These are phyloP conservation scores for Sarocladiaceae sp. DNA, from an alignment of 2,329 filamentous ascomycete genomes.

Conservation along the genomic window DNA sequence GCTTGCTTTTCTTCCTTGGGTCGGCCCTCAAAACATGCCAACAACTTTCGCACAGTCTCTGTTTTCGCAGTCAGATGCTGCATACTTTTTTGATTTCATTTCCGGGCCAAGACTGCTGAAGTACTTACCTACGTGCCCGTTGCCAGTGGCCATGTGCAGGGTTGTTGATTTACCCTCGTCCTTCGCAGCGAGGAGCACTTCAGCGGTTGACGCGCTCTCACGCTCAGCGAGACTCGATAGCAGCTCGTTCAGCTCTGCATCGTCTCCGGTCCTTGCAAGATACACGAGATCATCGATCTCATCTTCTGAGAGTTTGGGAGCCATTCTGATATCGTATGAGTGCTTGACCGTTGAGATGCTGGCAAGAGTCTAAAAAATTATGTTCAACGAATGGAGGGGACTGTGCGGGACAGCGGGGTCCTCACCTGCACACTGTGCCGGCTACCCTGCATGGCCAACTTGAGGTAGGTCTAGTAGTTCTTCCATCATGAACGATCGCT, in stretches of 20 bases:
- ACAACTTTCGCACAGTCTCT: slow-evolving; percentile 42
- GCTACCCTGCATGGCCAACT: background rate
- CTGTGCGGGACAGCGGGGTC: slow-evolving; percentile 25
- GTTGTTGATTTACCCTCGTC: slow-evolving; percentile 76
- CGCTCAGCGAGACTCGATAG: slow-evolving; percentile 58
- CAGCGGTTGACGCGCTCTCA: slow-evolving; percentile 54
- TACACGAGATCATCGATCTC: slow-evolving; percentile 91
- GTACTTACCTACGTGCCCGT: slow-evolving; percentile 71
- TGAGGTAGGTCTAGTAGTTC: too few species aligned
- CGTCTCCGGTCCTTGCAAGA: slow-evolving; percentile 74
- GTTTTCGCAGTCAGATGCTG: background rate
- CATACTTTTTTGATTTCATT: background rate
- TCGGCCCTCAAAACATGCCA: slow-evolving; percentile 37
- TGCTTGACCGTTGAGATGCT: slow-evolving; percentile 8
- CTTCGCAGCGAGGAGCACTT: slow-evolving; percentile 65
- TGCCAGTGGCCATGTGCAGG: slow-evolving; percentile 89
- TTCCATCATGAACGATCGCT: too few species aligned
- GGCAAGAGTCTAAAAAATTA: slow-evolving; percentile 12
- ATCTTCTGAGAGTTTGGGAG: slow-evolving; percentile 63
- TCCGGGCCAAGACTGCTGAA: slow-evolving; percentile 7
- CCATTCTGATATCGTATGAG: slow-evolving; percentile 28
- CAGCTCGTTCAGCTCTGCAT: slow-evolving; percentile 57
- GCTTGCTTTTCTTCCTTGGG: slow-evolving; percentile 38
- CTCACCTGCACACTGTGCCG: slow-evolving; percentile 32
- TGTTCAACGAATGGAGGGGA: slow-evolving; percentile 27